Conservation (phyloP, 2,329 filamentous ascomycete species). For the Phaeosphaeriaceae sp. region DNA sequence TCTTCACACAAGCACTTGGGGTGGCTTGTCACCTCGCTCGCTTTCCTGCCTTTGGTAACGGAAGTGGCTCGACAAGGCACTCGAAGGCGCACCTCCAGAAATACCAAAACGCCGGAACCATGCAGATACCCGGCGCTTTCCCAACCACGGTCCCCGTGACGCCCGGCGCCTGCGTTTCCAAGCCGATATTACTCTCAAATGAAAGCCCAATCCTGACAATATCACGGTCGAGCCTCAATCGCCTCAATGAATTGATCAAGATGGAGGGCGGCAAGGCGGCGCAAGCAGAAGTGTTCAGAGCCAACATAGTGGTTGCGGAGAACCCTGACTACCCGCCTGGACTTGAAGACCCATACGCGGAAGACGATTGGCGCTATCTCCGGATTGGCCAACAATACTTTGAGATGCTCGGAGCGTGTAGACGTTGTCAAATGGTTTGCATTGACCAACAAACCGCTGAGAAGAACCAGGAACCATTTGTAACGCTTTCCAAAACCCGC, state of each 20-base stretch:
- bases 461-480: constrained; percentile 84
- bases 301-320: constrained; percentile 79
- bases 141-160: constrained; percentile 53
- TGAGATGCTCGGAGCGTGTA: constrained; percentile 81
- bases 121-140: constrained; percentile 62
- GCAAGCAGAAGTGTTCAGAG: constrained; percentile 79
- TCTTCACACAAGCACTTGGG: constrained; percentile 78
- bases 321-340: constrained; percentile 52
- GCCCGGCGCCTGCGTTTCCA: constrained; percentile 59
- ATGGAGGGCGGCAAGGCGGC: constrained; percentile 69
- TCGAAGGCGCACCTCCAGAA: constrained; percentile 75
- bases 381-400: constrained; percentile 71
- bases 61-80: constrained; percentile 66
- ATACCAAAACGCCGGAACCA: constrained; percentile 37
- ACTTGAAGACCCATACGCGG: constrained; percentile 71
- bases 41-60: constrained; percentile 71
- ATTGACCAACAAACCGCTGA: constrained; percentile 84
- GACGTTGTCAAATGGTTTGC: constrained; percentile 95
- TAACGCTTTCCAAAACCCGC: constrained; percentile 86
- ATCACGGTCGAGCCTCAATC: constrained; percentile 78
- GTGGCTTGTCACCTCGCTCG: constrained; percentile 85
- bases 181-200: constrained; percentile 83
- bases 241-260: constrained; percentile 76
- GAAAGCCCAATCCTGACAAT: constrained; percentile 92
- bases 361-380: constrained; percentile 79